These are phyloP conservation scores for Trichaptum fuscoviolaceum DNA, from an alignment of 768 basidiomycete genomes.

Conservation along the genomic window DNA sequence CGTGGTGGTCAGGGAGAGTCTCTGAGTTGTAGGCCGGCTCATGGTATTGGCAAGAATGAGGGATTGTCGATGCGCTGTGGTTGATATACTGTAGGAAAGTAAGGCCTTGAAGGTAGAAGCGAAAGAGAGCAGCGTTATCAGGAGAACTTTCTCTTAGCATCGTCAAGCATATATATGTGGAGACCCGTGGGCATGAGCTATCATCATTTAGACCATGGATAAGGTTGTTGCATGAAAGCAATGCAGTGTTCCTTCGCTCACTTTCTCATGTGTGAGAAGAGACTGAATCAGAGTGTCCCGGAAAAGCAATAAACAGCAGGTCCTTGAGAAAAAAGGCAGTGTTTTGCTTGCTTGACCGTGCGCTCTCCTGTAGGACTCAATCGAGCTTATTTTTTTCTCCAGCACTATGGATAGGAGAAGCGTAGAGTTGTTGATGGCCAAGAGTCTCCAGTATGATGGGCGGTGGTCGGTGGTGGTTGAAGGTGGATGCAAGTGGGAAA, in stretches of 20 bases:
- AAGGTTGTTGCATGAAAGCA: background rate
- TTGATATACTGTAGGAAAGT: background rate
- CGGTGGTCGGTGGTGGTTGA: background rate
- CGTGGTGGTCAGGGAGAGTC: slow-evolving; percentile 34
- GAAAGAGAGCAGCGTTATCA: background rate
- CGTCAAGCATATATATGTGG: background rate
- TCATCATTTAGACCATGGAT: background rate
- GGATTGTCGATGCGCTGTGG: background rate
- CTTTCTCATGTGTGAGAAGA: background rate
- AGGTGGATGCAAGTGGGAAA: background rate
- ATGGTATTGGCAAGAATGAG: background rate
- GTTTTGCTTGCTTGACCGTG: background rate
- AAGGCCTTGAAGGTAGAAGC: background rate
- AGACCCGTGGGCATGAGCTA: background rate
- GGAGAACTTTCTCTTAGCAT: background rate
- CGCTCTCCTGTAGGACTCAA: background rate
- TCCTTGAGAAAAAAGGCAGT: background rate
- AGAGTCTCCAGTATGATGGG: background rate
- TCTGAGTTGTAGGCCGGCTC: slow-evolving; percentile 18
- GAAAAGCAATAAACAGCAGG: background rate
- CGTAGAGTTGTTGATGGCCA: background rate
- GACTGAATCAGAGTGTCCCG: background rate
- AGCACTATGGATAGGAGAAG: background rate
- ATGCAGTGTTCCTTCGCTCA: background rate
- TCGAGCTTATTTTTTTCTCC: background rate